These are phyloP conservation scores for Trichocladium antarcticum DNA, from an alignment of 495 filamentous ascomycete species.

Conservation along the genomic window DNA sequence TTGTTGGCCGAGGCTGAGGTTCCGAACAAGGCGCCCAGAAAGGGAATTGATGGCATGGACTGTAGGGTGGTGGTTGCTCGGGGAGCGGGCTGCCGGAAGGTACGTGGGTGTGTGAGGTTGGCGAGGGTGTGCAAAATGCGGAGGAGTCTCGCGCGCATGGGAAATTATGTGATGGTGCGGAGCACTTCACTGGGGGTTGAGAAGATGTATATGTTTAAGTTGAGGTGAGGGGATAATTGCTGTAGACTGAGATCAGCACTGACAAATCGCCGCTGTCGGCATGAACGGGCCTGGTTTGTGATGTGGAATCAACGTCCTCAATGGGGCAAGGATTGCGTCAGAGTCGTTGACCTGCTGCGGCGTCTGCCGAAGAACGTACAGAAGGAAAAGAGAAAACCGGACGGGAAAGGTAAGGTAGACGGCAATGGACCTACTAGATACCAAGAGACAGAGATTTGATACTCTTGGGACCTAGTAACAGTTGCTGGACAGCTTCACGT, in stretches of 20 bases:
- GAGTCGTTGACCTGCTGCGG: too few species aligned
- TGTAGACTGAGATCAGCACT: background rate
- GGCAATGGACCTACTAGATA: too few species aligned
- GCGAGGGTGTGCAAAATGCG: slow-evolving; percentile 38
- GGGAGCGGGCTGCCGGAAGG: slow-evolving; percentile 4
- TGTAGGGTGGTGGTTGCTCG: slow-evolving; percentile 17
- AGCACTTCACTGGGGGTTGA: background rate
- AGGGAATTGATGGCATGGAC: slow-evolving; percentile 63
- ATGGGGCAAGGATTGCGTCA: too few species aligned
- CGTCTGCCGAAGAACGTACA: too few species aligned
- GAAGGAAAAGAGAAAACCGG: too few species aligned
- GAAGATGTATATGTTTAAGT: background rate
- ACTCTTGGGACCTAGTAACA: too few species aligned
- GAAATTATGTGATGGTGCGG: slow-evolving; percentile 7
- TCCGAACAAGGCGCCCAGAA: slow-evolving; percentile 69
- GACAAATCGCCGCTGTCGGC: slow-evolving; percentile 10
- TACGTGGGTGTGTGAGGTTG: slow-evolving; percentile 26
- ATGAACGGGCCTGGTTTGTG: too few species aligned
- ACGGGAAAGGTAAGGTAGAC: too few species aligned
- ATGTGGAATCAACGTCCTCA: too few species aligned
- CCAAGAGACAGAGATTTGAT: too few species aligned
- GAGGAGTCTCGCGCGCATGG: slow-evolving; percentile 48
- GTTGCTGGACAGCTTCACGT: too few species aligned
- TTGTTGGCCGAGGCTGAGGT: slow-evolving; percentile 43
- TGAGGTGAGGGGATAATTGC: background rate